Base-by-base conservation (phyloP, 129 eudicot genomes). In the Centrapalus pauciflorus region DNA sequence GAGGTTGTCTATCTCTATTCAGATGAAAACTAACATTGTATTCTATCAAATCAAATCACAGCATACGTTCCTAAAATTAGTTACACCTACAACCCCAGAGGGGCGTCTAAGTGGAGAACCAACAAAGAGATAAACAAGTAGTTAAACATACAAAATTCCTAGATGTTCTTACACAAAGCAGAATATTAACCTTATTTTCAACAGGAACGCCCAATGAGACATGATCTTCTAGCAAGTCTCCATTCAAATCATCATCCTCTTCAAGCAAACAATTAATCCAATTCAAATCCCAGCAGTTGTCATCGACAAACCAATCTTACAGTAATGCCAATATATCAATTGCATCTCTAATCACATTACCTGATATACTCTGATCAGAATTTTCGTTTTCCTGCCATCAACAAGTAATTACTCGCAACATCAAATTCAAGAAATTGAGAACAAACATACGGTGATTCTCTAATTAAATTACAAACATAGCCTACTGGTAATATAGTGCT, bases 361-460 rank as follows among this genome's bases (percentile, higher is more conserved):
- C 96, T 16, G 96, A 89, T 57, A 89, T 79, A 72, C 96, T 89
- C 82, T 81, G 86, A 81, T 89, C 96, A 23, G 96, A 85, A 71
- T 79, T 85, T 8, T 75, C 43, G 63, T 69, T 73, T 21, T 59
- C 81, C 82, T 82, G 82, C 55, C 61, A 26, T 64, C 14, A 56
- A 56, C 75, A 57, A 19, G 26, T 33, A 37, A 24, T 70, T 67
- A 57, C 46, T 70, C 29, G 30, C 20, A 57, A 28, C 24, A 3
- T 55, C 29, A 55, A 8, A 4, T 54, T 68, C 40, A 35, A 32
- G 34, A 67, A 34, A 16, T 3, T 34, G 12, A 1, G n/a, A 24
- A 52, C 9, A 65, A 7, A 49, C 1, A 45, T 7, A 54, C 6
- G 0, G 13, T 11, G 30, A 66, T 34, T 66, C 48, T 46, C 11